Base-by-base conservation (phyloP, 495 filamentous ascomycete species). In the Zalerion maritima region DNA sequence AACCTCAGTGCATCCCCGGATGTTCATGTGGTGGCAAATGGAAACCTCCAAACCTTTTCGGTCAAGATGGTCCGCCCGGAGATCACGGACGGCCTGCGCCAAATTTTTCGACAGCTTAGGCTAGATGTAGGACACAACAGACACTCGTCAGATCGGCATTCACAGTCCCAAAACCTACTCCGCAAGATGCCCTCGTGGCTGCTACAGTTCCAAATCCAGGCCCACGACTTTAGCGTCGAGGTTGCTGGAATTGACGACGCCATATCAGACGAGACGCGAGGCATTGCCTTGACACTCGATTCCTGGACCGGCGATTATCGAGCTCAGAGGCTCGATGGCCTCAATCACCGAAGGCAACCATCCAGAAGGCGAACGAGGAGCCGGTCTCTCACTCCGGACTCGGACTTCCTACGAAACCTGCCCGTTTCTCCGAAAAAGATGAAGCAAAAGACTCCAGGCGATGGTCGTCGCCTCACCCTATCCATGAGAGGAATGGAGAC, bases 251-350 rank as follows among this genome's bases (percentile, higher is more conserved):
- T 87, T 21, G 91, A 96, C 45, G 55, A 67, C 14, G 69, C 76
- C 3, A 80, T 94, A 15, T 89, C 85, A 4, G 66, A 73, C 24
- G 64, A 80, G 18, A 71, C 76, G 6, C 70, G 82, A 25, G 89
- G 89, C 14, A 61, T 89, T 27, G 81, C 82, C 2, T 42, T 96
- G 6, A 83, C 94, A 40, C 51, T 96, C 8, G 82, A 94, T 37
- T 81, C 78, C 0, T 93, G 83, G 83, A 80, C 76, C 1, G 75
- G 84, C 6, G 86, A 94, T 35, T 99, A 96, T 52, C 75, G 74
- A 36, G 78, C 81, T 10, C 76, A 91, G 40, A 82, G 74, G 42
- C 57, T 68, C 6, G 78, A 85, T 29, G 46, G 57, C 1, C 33
- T 64, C 2, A 54, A 62, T 18, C 50, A 53, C 15, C 45, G 53